Percentiles rank a stretch among this genome's conserved stretches.
Conservation (phyloP, 2,329 filamentous ascomycete genomes). For the Talaromyces sp. region DNA sequence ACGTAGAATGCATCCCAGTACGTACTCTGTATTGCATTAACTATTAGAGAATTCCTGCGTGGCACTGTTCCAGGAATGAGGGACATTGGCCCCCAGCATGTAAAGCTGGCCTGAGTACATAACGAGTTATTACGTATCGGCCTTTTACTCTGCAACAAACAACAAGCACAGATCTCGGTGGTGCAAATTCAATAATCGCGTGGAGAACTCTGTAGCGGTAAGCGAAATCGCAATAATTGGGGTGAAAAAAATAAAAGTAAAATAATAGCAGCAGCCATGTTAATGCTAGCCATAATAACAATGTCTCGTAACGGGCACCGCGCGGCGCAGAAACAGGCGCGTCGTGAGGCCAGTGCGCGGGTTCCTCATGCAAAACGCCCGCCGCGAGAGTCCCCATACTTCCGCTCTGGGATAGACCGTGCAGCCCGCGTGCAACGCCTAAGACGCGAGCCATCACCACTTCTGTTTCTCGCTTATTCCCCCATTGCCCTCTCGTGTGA, state of each 20-base stretch:
- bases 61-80: not conserved
- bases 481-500: not conserved
- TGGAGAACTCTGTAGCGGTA: too few relatives aligned
- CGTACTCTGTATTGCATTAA: too few relatives aligned
- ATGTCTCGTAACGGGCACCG: not conserved
- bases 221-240: not conserved
- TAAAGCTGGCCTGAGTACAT: not conserved
- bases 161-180: not conserved
- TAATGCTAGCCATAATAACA: not conserved
- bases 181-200: not conserved
- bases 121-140: not conserved
- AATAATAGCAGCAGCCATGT: not conserved
- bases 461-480: not conserved
- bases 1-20: too few relatives aligned
- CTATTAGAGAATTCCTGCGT: not conserved
- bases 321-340: not conserved
- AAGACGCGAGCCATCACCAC: not conserved
- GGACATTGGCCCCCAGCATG: too few relatives aligned
- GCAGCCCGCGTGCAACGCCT: not conserved
- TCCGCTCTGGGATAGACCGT: not conserved
- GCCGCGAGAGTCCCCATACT: not conserved
- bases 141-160: not conserved
- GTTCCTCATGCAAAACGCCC: not conserved
- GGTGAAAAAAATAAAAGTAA: not conserved
- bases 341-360: not conserved